These are phyloP conservation scores for Silene latifolia DNA, from an alignment of 148 eudicot species.

Conservation along the genomic window DNA sequence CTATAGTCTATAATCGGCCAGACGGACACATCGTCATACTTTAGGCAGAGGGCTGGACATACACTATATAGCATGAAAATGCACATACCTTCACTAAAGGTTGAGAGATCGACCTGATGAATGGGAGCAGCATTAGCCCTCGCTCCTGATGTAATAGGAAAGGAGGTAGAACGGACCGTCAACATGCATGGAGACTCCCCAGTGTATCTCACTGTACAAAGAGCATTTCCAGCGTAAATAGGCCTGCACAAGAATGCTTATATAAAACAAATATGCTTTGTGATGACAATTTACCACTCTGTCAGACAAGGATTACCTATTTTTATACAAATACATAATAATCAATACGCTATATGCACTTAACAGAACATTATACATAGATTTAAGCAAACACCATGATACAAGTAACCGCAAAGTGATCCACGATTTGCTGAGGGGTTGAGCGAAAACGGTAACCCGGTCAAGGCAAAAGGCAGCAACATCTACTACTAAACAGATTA, in stretches of 20 bases:
- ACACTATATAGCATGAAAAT: constrained; percentile 14
- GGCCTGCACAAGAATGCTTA: constrained; percentile 57
- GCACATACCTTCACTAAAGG: constrained; percentile 77
- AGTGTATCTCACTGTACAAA: constrained; percentile 68
- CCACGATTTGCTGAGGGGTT: not conserved
- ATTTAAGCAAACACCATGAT: not conserved
- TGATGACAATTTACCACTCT: not conserved
- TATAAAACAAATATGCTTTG: not conserved
- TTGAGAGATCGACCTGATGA: constrained; percentile 84
- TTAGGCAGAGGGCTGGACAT: not conserved
- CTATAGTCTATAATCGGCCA: not conserved
- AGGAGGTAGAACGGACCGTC: constrained; percentile 85
- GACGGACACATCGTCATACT: not conserved
- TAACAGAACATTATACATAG: not conserved
- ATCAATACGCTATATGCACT: not conserved
- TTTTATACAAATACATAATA: not conserved
- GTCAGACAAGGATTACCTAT: not conserved
- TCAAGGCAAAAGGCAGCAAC: not conserved
- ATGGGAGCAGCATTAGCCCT: constrained; percentile 56
- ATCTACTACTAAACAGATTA: not conserved
- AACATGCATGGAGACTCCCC: constrained; percentile 78
- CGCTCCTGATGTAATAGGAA: constrained; percentile 49
- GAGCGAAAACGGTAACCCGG: not conserved
- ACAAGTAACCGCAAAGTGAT: not conserved
- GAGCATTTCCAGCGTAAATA: constrained; percentile 97